phyloP scores from a whole-genome alignment of 225 moss, liverwort and hornwort species.

The Antitrichia curtipendula region DNA sequence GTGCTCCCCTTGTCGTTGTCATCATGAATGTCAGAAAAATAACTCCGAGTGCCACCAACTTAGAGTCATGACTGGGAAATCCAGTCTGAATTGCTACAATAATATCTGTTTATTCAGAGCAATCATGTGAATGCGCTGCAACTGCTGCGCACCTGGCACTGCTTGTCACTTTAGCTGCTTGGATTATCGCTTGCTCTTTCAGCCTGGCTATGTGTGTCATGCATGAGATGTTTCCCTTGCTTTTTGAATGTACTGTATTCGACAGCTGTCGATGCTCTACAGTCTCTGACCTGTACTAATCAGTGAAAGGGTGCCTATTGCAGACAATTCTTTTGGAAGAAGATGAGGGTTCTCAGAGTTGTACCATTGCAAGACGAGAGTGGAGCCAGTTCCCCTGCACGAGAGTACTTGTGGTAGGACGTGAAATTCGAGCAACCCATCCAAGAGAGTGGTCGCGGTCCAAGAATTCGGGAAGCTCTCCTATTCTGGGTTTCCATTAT shows the following conservation, averaged over 20 bases:
- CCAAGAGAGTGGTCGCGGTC: background rate
- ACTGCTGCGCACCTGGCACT: background rate
- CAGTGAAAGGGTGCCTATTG: background rate
- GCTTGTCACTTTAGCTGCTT: background rate
- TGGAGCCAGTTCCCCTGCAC: background rate
- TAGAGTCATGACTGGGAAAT: background rate
- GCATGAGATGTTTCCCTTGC: background rate
- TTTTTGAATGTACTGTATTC: background rate
- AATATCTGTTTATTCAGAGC: background rate
- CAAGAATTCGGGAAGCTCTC: background rate
- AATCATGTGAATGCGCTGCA: background rate
- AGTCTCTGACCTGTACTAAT: background rate
- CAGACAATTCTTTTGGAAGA: background rate
- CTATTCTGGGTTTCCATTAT: background rate
- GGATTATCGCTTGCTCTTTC: background rate
- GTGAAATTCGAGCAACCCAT: background rate
- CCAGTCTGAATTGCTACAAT: background rate
- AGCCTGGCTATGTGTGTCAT: background rate
- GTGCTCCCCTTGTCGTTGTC: background rate
- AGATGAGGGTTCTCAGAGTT: background rate
- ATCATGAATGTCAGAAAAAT: background rate
- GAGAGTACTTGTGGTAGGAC: background rate
- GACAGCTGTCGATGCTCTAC: background rate
- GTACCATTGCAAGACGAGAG: background rate
- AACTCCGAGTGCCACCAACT: background rate